phyloP scores from a whole-genome alignment of 2,329 filamentous ascomycete genomes.

The Ceratocystis papillata region DNA sequence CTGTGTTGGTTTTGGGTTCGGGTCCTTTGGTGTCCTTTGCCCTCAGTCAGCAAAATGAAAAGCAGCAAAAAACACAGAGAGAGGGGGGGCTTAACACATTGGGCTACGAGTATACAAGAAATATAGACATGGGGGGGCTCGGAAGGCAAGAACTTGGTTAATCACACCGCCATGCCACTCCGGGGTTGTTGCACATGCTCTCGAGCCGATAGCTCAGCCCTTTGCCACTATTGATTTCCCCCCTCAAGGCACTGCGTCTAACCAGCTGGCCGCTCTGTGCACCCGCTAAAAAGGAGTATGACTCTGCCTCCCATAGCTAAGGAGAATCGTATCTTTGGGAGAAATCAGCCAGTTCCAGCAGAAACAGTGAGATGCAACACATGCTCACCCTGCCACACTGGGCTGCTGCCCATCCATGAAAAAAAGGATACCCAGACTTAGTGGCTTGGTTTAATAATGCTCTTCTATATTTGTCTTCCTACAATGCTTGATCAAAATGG shows the following conservation, averaged over 20 bases:
- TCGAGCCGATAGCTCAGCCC: background rate
- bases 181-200: background rate
- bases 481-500: background rate
- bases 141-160: background rate
- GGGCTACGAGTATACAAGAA: background rate
- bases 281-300: background rate
- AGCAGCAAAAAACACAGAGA: background rate
- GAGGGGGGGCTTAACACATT: background rate
- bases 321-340: background rate
- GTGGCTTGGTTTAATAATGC: background rate
- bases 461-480: background rate
- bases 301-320: background rate
- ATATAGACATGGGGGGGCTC: constrained; percentile 4
- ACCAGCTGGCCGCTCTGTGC: background rate
- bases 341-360: background rate
- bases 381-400: background rate
- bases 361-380: constrained; percentile 1
- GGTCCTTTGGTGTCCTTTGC: constrained; percentile 4
- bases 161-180: constrained; percentile 1
- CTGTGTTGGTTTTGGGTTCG: background rate
- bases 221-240: background rate
- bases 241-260: background rate
- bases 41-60: background rate
- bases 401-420: background rate
- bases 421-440: background rate